Conservation (phyloP, 2,329 filamentous ascomycete species). For the Xylariaceae sp. region DNA sequence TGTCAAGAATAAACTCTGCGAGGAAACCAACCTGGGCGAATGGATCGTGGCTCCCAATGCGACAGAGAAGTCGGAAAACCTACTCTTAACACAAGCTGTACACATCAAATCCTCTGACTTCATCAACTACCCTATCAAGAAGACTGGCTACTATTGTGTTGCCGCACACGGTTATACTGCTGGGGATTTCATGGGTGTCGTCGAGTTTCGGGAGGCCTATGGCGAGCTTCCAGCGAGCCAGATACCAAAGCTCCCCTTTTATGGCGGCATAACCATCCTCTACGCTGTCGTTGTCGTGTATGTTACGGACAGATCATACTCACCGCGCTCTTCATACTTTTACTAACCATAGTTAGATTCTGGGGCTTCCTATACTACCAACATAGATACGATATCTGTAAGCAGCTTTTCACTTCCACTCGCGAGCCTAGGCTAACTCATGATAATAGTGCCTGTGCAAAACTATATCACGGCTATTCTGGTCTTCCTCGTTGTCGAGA, state of each 20-base stretch:
- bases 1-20: slow-evolving; percentile 75
- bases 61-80: slow-evolving; percentile 70
- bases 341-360: slow-evolving; percentile 57
- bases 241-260: slow-evolving; percentile 96
- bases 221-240: slow-evolving; percentile 94
- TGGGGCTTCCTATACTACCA: slow-evolving; percentile 97
- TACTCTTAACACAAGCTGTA: slow-evolving; percentile 81
- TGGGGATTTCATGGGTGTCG: slow-evolving; percentile 76
- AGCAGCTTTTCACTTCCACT: slow-evolving; percentile 40
- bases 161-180: slow-evolving; percentile 74
- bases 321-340: slow-evolving; percentile 28
- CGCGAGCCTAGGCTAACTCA: slow-evolving; percentile 41
- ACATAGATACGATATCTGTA: slow-evolving; percentile 87
- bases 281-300: slow-evolving; percentile 85
- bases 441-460: slow-evolving; percentile 78
- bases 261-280: slow-evolving; percentile 90
- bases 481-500: slow-evolving; percentile 91
- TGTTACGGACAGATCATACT: slow-evolving; percentile 37
- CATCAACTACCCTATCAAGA: slow-evolving; percentile 83
- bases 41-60: slow-evolving; percentile 84
- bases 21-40: slow-evolving; percentile 77
- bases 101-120: slow-evolving; percentile 77
- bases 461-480: slow-evolving; percentile 99
- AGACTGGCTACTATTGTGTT: slow-evolving; percentile 96
- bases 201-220: slow-evolving; percentile 95